Base-by-base conservation (phyloP, 768 basidiomycete genomes). In the Boletus subparvulus region DNA sequence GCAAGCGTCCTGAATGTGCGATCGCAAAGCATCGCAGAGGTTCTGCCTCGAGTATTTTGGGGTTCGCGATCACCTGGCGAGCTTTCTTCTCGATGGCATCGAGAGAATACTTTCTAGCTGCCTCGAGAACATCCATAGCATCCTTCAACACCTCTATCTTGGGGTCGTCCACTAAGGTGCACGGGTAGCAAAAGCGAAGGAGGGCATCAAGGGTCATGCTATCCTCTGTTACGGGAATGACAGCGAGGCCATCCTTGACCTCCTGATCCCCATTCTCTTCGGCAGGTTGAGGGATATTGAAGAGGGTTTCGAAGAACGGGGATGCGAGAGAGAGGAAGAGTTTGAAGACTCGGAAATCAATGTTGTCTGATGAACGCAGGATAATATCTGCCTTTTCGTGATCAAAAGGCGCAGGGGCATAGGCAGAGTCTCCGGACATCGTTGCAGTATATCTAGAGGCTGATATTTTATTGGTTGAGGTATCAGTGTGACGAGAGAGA, bases 271-370 rank as follows among this genome's bases (percentile, higher is more conserved):
- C 37, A 5, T 9, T 45, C 6, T 10, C 59, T 42, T 60, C 24
- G 2, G 37, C 17, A 1, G 70, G 61, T 39, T 74, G 67, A 0
- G 69, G 69, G 1, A 73, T 55, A 14, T 53, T 50, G 47, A 77
- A 73, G 60, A 78, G 70, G 24, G 62, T 57, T 21, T 66, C 58
- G 46, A 76, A 79, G 50, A 75, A 63, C 0, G 71, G 49, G 37
- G 57, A 59, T 16, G 49, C 44, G 58, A 70, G 63, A 16, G 66
- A 63, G 16, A 75, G 69, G 35, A 75, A 68, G 21, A 65, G 54
- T 14, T 37, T 59, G 44, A 59, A 59, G 16, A 75, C 59, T 6
- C 59, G 66, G 35, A 75, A 61, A 47, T 75, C 65, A 21, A 73
- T 49, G 4, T 60, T 59, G 59, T 70, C 71, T 6, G 58, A 63